Conservation (phyloP, 2,329 filamentous ascomycete species). For the Apiospora marii region DNA sequence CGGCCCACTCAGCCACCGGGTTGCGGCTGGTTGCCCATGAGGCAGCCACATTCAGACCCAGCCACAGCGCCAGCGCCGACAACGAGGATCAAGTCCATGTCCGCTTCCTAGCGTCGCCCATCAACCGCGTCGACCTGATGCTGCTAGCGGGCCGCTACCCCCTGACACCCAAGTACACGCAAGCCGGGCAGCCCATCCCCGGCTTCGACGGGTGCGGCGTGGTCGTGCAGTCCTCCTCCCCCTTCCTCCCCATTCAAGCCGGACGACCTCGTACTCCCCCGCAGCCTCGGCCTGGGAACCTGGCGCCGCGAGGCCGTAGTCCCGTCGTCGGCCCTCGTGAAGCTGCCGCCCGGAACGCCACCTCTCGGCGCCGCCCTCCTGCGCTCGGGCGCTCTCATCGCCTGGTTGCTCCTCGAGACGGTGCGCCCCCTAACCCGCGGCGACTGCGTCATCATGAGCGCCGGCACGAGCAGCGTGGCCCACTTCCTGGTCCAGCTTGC, state of each 20-base stretch:
- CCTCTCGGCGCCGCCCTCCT: constrained; percentile 32
- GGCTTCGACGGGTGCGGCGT: constrained; percentile 35
- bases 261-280: constrained; percentile 30
- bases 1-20: not conserved
- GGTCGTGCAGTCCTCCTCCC: constrained; percentile 14
- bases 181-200: constrained; percentile 28
- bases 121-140: constrained; percentile 37
- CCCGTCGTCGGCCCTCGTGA: constrained; percentile 28
- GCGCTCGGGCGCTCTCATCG: constrained; percentile 32
- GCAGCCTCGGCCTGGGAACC: constrained; percentile 31
- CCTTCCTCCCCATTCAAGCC: constrained; percentile 20
- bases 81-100: constrained; percentile 26
- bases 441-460: constrained; percentile 31
- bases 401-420: constrained; percentile 36
- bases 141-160: constrained; percentile 35
- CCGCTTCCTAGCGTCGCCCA: constrained; percentile 34
- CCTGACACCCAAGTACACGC: constrained; percentile 31
- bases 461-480: constrained; percentile 28
- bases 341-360: constrained; percentile 25
- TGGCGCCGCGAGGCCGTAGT: constrained; percentile 35
- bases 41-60: not conserved
- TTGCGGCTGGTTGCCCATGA: not conserved
- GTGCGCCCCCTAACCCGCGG: constrained; percentile 32
- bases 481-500: constrained; percentile 26
- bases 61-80: not conserved